These are phyloP conservation scores for Chaetomium strumarium DNA, from an alignment of 2,329 filamentous ascomycete species.

Conservation along the genomic window DNA sequence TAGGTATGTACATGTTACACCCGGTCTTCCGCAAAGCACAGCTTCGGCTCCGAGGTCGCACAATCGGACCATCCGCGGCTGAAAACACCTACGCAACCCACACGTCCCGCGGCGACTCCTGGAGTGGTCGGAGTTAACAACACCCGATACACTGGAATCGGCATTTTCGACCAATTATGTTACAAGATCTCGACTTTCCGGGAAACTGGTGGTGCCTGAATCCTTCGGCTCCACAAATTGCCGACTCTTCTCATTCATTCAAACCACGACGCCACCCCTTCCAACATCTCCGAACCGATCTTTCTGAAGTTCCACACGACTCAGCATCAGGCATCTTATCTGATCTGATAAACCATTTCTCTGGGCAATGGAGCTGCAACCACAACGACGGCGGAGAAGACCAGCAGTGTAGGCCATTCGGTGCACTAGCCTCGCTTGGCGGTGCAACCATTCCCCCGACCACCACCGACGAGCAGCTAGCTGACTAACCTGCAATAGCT, in stretches of 20 bases:
- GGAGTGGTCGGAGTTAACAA: not conserved
- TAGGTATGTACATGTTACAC: too few relatives aligned
- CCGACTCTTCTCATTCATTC: not conserved
- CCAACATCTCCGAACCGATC: not conserved
- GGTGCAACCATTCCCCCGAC: not conserved
- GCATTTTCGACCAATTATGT: not conserved
- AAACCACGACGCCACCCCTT: constrained; percentile 4
- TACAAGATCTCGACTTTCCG: too few relatives aligned
- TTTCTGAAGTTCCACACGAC: not conserved
- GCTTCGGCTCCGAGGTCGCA: too few relatives aligned
- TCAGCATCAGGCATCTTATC: not conserved
- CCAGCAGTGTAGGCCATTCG: constrained; percentile 11
- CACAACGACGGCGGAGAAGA: constrained; percentile 19
- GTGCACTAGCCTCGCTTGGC: not conserved
- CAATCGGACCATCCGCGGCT: too few relatives aligned
- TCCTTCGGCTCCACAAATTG: constrained; percentile 9
- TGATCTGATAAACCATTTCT: not conserved
- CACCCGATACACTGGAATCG: not conserved
- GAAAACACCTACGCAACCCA: too few relatives aligned
- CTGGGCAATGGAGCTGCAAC: constrained; percentile 11
- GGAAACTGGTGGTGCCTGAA: not conserved
- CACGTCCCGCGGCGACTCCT: not conserved
- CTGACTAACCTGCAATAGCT: constrained; percentile 24
- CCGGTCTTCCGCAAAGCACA: too few relatives aligned
- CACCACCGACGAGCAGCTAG: not conserved